A percentile compares a stretch with the other conserved stretches of the same genome.
Evolutionary conservation across 2,329 filamentous ascomycete species (phyloP).

Genomic region (Xylariaceae sp.): DNA sequence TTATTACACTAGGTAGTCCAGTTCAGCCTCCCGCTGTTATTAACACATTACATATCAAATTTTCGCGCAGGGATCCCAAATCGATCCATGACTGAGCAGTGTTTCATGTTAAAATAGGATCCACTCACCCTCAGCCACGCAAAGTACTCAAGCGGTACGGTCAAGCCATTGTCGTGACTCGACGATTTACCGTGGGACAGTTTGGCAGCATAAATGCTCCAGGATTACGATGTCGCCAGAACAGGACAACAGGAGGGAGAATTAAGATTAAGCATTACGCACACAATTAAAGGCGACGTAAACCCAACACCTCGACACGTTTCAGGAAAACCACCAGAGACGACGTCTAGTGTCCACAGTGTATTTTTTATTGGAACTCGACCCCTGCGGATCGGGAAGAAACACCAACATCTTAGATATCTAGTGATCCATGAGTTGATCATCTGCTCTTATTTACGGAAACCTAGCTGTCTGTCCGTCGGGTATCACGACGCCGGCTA

Average conservation of each 20-base stretch:
- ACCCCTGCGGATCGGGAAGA: neutral
- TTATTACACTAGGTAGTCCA: too few relatives aligned
- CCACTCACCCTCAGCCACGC: slow-evolving; percentile 33
- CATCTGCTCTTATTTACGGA: neutral
- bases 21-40: too few relatives aligned
- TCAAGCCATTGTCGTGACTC: neutral
- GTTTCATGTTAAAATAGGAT: slow-evolving; percentile 39
- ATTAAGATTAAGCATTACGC: too few relatives aligned
- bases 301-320: slow-evolving; percentile 3
- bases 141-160: slow-evolving; percentile 18
- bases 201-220: neutral
- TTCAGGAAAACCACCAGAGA: neutral
- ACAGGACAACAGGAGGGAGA: too few relatives aligned
- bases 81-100: slow-evolving; percentile 31
- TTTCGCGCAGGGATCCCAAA: slow-evolving; percentile 12
- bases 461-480: neutral
- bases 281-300: neutral
- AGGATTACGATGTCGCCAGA: neutral
- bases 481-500: neutral
- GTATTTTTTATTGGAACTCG: neutral
- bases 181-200: neutral
- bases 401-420: too few relatives aligned
- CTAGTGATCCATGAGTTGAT: slow-evolving; percentile 18
- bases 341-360: too few relatives aligned
- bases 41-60: too few relatives aligned